phyloP scores from a whole-genome alignment of 306 rosid genomes.

The Dryas alaskensis region DNA sequence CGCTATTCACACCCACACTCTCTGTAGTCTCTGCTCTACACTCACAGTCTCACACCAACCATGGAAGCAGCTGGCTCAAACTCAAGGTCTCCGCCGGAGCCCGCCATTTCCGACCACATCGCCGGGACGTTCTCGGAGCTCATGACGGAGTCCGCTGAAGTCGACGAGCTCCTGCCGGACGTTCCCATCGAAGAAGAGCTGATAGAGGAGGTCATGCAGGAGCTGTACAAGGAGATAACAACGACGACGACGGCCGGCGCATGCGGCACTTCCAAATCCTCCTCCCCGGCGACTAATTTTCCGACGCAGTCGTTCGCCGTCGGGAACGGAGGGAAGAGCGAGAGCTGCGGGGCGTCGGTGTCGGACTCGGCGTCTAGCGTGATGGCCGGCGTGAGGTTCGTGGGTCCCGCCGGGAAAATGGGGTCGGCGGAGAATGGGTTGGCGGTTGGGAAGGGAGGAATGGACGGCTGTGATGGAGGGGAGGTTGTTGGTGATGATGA shows the following conservation, averaged over 20 bases:
- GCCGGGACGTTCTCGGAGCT: neutral
- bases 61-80: constrained; percentile 1
- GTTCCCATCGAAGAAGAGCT: constrained; percentile 29
- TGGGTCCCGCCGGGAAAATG: neutral
- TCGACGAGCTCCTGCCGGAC: constrained; percentile 19
- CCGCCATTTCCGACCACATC: neutral
- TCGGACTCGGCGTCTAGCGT: constrained; percentile 31
- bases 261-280: neutral
- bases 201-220: constrained; percentile 37
- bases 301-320: neutral
- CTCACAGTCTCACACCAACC: neutral
- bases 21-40: neutral
- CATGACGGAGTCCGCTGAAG: neutral
- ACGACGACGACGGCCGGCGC: neutral
- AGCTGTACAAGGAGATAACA: constrained; percentile 35
- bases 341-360: constrained; percentile 34
- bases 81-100: neutral
- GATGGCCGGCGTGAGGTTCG: constrained; percentile 29
- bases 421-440: neutral
- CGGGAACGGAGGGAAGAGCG: neutral
- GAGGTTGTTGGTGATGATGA: constrained; percentile 18
- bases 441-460: constrained; percentile 8
- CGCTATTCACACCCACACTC: neutral
- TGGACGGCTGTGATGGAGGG: constrained; percentile 23
- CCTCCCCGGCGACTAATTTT: neutral